Evolutionary conservation across 2,329 filamentous ascomycete species (phyloP).

Genomic region (Myriangium duriaei): DNA sequence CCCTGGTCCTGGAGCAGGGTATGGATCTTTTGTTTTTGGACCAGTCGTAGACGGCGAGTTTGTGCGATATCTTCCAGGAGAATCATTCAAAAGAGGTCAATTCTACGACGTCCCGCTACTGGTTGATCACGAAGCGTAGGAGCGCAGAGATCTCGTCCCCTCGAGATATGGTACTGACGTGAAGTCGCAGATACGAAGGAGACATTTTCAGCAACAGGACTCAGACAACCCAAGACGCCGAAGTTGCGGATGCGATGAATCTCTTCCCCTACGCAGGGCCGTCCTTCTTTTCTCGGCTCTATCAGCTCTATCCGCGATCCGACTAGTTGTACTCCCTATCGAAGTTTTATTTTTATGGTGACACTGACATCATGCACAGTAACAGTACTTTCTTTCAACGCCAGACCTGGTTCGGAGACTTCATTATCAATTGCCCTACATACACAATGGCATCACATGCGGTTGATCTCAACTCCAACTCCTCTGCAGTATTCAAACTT

Average conservation of each 20-base stretch:
- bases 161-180: too few species aligned
- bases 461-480: constrained; percentile 13
- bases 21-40: constrained; percentile 25
- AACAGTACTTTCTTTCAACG: constrained; percentile 21
- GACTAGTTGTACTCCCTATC: too few species aligned
- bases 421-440: constrained; percentile 26
- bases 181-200: constrained; percentile 27
- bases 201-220: constrained; percentile 16
- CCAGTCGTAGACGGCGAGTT: constrained; percentile 25
- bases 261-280: constrained; percentile 21
- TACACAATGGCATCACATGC: constrained; percentile 25
- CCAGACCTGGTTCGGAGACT: constrained; percentile 24
- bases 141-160: too few species aligned
- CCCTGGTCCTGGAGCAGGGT: constrained; percentile 16
- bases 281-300: constrained; percentile 23
- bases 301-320: constrained; percentile 21
- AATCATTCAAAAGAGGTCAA: constrained; percentile 13
- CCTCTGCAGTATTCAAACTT: constrained; percentile 20
- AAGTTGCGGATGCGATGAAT: constrained; percentile 7
- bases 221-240: constrained; percentile 14
- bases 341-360: too few species aligned
- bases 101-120: constrained; percentile 18
- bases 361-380: constrained; percentile 18
- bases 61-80: constrained; percentile 18
- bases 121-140: constrained; percentile 21